These are phyloP conservation scores for Aspergillus olivimuriae DNA, from an alignment of 495 filamentous ascomycete genomes.

Conservation along the genomic window DNA sequence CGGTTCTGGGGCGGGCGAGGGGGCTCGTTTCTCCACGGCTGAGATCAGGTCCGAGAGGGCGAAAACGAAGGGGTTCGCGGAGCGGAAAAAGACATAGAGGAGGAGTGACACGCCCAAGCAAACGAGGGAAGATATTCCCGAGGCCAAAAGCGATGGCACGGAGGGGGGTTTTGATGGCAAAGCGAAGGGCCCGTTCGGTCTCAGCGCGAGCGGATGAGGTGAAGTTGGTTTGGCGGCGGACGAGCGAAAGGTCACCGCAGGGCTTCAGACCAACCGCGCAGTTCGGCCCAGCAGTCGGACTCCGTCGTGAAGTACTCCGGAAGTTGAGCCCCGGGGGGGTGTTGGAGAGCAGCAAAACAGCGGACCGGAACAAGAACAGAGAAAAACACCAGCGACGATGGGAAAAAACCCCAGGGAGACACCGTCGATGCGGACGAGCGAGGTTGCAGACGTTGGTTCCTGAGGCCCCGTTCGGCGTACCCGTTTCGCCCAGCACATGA, in stretches of 20 bases:
- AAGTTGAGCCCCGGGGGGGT: no score
- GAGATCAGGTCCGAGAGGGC: slow-evolving; percentile 29
- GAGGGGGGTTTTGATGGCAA: slow-evolving; percentile 34
- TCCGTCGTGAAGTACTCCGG: no score
- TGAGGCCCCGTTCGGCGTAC: no score
- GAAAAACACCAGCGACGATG: no score
- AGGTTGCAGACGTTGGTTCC: no score
- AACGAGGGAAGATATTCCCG: slow-evolving; percentile 23
- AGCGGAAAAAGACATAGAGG: slow-evolving; percentile 34
- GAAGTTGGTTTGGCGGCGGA: slow-evolving; percentile 25
- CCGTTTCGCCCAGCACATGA: slow-evolving; percentile 22
- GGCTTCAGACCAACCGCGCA: slow-evolving; percentile 27
- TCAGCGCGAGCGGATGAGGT: slow-evolving; percentile 36
- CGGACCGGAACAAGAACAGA: not conserved
- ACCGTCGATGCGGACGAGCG: no score
- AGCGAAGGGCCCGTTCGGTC: slow-evolving; percentile 26
- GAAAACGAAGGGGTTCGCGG: slow-evolving; percentile 18
- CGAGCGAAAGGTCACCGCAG: slow-evolving; percentile 31
- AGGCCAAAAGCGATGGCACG: slow-evolving; percentile 31
- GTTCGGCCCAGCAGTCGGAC: no score
- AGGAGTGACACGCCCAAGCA: slow-evolving; percentile 12
- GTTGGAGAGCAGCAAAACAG: not conserved
- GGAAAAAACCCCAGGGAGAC: not conserved
- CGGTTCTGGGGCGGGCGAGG: slow-evolving; percentile 42
- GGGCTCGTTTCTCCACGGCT: slow-evolving; percentile 43